Evolutionary conservation across 305 asterid genomes (phyloP).

Genomic region (Solanum hybrid): DNA sequence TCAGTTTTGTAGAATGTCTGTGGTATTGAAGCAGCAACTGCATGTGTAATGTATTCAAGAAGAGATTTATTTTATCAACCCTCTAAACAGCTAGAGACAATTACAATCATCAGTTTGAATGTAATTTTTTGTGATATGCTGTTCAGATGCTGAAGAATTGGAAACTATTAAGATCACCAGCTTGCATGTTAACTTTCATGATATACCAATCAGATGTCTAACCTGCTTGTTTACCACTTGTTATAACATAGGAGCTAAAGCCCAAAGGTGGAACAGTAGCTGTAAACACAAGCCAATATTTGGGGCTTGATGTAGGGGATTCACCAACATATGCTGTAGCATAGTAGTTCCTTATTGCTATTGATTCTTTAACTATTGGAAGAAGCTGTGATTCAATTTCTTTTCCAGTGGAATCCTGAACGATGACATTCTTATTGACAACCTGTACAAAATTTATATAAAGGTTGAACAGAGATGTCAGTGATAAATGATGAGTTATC

Average conservation of each 20-base stretch:
- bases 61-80: neutral
- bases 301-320: slow-evolving; percentile 40
- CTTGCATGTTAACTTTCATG: slow-evolving; percentile 6
- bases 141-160: slow-evolving; percentile 3
- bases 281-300: slow-evolving; percentile 75
- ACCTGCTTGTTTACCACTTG: slow-evolving; percentile 44
- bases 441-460: slow-evolving; percentile 47
- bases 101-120: neutral
- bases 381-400: slow-evolving; percentile 58
- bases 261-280: slow-evolving; percentile 85
- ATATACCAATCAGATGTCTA: slow-evolving; percentile 13
- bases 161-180: slow-evolving; percentile 1
- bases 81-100: neutral
- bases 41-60: slow-evolving; percentile 8
- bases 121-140: neutral
- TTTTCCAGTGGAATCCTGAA: slow-evolving; percentile 70
- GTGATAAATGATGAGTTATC: neutral
- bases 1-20: slow-evolving; percentile 24
- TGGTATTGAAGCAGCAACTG: slow-evolving; percentile 41
- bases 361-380: slow-evolving; percentile 57
- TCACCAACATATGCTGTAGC: slow-evolving; percentile 56
- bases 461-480: slow-evolving; percentile 4
- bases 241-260: slow-evolving; percentile 60
- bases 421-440: slow-evolving; percentile 37
- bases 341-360: slow-evolving; percentile 41